Percentiles rank a stretch among this genome's conserved stretches.
Conservation (phyloP, 495 filamentous ascomycete genomes). For the Aeminium ludgeri region DNA sequence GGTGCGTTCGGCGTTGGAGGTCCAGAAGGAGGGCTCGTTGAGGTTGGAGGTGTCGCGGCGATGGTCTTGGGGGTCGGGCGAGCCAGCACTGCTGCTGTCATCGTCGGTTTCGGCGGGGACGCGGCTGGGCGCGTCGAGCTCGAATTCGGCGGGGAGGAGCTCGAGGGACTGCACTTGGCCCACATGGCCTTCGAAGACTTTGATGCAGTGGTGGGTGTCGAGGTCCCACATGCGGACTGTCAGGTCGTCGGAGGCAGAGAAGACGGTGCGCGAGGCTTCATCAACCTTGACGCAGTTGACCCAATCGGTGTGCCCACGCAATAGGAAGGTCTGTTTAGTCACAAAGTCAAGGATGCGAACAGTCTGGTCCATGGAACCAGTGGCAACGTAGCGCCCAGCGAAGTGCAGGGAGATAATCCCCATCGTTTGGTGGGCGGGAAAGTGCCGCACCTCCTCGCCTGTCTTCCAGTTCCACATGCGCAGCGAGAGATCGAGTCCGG, state of each 20-base stretch:
- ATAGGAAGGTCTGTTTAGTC: constrained; percentile 55
- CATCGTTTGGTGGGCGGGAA: constrained; percentile 50
- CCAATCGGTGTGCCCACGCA: constrained; percentile 81
- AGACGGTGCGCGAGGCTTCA: constrained; percentile 57
- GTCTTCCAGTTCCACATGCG: constrained; percentile 96
- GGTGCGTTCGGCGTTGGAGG: constrained; percentile 37
- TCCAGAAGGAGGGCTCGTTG: constrained; percentile 29
- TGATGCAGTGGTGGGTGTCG: constrained; percentile 59
- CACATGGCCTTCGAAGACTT: constrained; percentile 79
- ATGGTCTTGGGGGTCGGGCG: constrained; percentile 3
- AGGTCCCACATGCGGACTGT: constrained; percentile 89
- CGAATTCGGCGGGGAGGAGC: constrained; percentile 65
- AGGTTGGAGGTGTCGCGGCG: neutral
- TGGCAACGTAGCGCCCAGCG: constrained; percentile 62
- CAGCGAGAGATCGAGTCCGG: constrained; percentile 61
- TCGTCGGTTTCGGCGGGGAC: constrained; percentile 10
- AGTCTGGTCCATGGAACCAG: constrained; percentile 73
- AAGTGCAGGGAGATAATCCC: constrained; percentile 81
- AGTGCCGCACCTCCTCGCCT: constrained; percentile 68
- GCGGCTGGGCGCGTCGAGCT: constrained; percentile 53
- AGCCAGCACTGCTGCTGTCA: constrained; percentile 12
- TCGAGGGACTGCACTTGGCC: constrained; percentile 88
- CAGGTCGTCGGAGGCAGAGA: constrained; percentile 87
- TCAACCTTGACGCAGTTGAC: constrained; percentile 87
- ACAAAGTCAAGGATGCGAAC: constrained; percentile 91